A percentile compares a stretch with the other conserved stretches of the same genome.
Evolutionary conservation across 2,329 filamentous ascomycete genomes (phyloP).

Genomic region (Penicillium sp.): DNA sequence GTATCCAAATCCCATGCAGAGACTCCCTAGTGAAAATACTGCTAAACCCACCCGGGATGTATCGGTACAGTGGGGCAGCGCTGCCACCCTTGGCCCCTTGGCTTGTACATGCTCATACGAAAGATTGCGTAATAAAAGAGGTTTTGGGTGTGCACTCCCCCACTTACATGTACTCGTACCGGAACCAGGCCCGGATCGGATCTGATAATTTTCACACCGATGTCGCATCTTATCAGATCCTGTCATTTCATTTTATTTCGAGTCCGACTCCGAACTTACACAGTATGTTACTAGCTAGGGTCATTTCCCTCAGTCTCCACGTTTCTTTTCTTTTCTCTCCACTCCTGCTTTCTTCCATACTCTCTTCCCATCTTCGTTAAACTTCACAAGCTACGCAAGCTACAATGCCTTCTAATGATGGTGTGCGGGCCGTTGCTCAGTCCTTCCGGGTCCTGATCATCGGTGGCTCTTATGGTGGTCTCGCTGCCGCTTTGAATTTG

Average conservation of each 20-base stretch:
- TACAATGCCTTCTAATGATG: conserved; percentile 30
- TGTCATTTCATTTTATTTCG: not conserved
- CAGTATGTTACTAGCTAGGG: not conserved
- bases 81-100: not conserved
- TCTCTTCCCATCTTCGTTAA: not conserved
- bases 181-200: conserved; percentile 4
- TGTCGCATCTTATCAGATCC: conserved; percentile 21
- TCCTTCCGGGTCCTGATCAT: conserved; percentile 62
- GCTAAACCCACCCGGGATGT: not conserved
- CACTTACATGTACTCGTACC: not conserved
- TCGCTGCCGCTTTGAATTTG: conserved; percentile 67
- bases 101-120: not conserved
- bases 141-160: not conserved
- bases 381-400: not conserved
- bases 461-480: conserved; percentile 72
- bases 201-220: conserved; percentile 12
- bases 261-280: not conserved
- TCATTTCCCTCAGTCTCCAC: not conserved
- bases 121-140: not conserved
- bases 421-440: conserved; percentile 19
- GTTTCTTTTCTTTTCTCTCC: not conserved
- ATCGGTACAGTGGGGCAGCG: conserved; percentile 1
- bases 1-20: not conserved
- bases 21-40: not conserved
- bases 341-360: not conserved